Conservation (phyloP, 306 rosid genomes). For the Cercis canadensis region DNA sequence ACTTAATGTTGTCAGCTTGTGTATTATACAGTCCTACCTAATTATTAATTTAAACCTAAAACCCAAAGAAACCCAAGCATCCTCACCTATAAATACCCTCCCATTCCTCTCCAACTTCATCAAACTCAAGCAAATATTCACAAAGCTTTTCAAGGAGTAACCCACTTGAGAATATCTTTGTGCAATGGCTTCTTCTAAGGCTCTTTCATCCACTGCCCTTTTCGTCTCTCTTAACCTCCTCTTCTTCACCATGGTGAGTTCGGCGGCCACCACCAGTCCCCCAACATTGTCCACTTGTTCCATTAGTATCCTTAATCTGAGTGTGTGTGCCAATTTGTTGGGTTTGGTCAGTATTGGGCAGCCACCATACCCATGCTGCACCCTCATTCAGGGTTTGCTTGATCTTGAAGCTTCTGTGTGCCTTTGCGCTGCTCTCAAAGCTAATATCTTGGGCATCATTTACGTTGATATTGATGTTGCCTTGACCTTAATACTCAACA, state of each 20-base stretch:
- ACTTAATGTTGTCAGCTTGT: too few species aligned
- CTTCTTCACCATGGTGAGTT: constrained; percentile 50
- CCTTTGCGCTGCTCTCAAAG: constrained; percentile 59
- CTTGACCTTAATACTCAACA: constrained; percentile 52
- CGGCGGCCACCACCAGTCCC: constrained; percentile 42
- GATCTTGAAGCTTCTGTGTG: constrained; percentile 63
- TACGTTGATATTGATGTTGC: constrained; percentile 36
- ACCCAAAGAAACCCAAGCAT: too few species aligned
- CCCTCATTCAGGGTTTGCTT: constrained; percentile 43
- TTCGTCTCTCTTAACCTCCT: constrained; percentile 52
- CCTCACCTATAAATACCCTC: too few species aligned
- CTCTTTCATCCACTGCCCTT: constrained; percentile 23
- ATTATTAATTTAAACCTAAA: too few species aligned
- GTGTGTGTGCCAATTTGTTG: constrained; percentile 53
- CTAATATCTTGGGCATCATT: constrained; percentile 45
- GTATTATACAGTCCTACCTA: too few species aligned
- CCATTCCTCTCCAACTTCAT: too few species aligned
- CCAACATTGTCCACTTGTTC: constrained; percentile 28
- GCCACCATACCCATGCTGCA: constrained; percentile 48
- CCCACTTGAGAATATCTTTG: background rate
- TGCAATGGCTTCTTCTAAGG: constrained; percentile 49
- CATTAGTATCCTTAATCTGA: constrained; percentile 48
- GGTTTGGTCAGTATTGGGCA: constrained; percentile 49
- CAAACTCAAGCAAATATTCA: too few species aligned
- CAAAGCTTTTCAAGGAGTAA: too few species aligned